phyloP scores from a whole-genome alignment of 2,329 filamentous ascomycete genomes.

The Arthrobotrys conoides region DNA sequence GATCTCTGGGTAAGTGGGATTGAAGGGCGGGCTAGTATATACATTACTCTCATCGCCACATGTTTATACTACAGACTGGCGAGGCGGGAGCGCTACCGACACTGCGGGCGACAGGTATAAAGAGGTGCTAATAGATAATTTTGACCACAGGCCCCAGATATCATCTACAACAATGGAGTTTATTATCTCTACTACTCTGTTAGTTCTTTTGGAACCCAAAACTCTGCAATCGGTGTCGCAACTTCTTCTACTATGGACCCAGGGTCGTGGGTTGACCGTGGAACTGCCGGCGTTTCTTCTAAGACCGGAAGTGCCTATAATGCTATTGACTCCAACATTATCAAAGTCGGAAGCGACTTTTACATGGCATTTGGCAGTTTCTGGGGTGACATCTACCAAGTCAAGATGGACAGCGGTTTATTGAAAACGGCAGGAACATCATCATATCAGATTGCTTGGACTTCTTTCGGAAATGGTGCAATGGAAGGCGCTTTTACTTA shows the following conservation, averaged over 20 bases:
- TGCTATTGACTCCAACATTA: constrained; percentile 74
- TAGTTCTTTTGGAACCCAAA: constrained; percentile 74
- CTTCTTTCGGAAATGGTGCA: constrained; percentile 71
- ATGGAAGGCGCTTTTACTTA: constrained; percentile 74
- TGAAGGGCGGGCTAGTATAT: not conserved
- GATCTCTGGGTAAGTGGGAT: constrained; percentile 67
- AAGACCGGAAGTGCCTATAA: constrained; percentile 70
- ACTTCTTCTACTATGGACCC: constrained; percentile 69
- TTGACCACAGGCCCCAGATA: constrained; percentile 74
- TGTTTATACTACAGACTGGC: too few relatives aligned
- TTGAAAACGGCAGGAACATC: constrained; percentile 64
- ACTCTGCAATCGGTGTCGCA: constrained; percentile 74
- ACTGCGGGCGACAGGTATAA: not conserved
- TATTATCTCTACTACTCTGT: constrained; percentile 79
- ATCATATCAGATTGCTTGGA: constrained; percentile 72
- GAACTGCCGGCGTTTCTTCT: constrained; percentile 71
- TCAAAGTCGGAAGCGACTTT: constrained; percentile 68
- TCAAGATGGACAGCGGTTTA: constrained; percentile 68
- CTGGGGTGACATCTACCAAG: constrained; percentile 77
- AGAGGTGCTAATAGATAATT: not conserved
- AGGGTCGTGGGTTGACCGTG: constrained; percentile 75
- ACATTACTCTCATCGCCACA: too few relatives aligned
- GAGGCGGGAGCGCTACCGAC: too few relatives aligned
- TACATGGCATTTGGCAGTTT: constrained; percentile 78
- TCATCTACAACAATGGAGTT: constrained; percentile 71